Evolutionary conservation across 2,329 filamentous ascomycete genomes (phyloP).

Genomic region (Periconia macrospinosa): DNA sequence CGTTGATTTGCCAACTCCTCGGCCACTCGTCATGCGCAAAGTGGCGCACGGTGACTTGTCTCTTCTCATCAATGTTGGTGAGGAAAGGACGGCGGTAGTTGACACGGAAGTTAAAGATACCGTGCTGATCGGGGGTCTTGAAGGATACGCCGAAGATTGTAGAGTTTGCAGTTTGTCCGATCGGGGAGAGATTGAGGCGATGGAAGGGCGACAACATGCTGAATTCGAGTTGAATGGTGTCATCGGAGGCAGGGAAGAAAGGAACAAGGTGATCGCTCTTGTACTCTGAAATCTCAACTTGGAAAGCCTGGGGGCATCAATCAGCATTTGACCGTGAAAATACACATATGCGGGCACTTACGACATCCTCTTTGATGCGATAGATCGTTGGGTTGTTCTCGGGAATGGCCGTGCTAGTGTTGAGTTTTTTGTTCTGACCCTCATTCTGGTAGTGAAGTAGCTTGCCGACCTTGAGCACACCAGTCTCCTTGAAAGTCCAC

Average conservation of each 20-base stretch:
- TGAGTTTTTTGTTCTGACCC: conserved; percentile 53
- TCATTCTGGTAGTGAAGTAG: conserved; percentile 73
- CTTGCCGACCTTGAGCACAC: conserved; percentile 81
- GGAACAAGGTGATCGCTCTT: conserved; percentile 72
- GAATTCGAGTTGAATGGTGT: conserved; percentile 91
- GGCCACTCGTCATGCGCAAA: conserved; percentile 98
- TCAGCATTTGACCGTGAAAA: background rate
- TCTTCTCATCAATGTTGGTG: conserved; percentile 88
- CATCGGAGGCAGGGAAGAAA: conserved; percentile 69
- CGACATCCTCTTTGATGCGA: conserved; percentile 93
- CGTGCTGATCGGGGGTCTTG: conserved; percentile 90
- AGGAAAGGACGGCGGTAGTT: conserved; percentile 97
- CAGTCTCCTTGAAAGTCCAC: conserved; percentile 96
- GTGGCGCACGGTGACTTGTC: conserved; percentile 90
- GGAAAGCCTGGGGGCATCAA: conserved; percentile 65
- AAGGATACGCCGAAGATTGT: conserved; percentile 77
- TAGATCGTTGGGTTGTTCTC: conserved; percentile 82
- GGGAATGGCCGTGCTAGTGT: conserved; percentile 42
- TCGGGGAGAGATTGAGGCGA: conserved; percentile 71
- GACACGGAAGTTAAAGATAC: conserved; percentile 97
- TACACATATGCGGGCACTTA: conserved; percentile 55
- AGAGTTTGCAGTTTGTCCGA: conserved; percentile 63
- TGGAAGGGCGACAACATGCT: conserved; percentile 98
- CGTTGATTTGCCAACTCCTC: conserved; percentile 84
- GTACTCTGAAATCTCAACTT: conserved; percentile 88